Conservation (phyloP, 108 stramenopile species). For the Pseudonitzschia multiseries region DNA sequence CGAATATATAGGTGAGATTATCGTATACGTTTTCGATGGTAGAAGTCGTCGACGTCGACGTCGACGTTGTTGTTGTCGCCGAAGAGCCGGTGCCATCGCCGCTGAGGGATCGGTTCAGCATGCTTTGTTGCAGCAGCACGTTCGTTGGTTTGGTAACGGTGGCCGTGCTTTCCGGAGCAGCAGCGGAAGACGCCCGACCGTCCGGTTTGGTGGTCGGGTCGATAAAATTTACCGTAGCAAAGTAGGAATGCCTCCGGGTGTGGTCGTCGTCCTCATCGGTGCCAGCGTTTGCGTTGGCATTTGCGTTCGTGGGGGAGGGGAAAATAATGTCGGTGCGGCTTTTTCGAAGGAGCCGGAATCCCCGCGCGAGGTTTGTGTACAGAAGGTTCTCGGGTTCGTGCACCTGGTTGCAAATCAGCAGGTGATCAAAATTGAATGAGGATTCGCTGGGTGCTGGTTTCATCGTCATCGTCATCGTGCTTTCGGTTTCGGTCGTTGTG, state of each 20-base stretch:
- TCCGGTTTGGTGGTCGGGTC: slow-evolving; percentile 63
- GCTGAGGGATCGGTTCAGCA: not conserved
- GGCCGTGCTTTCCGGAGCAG: slow-evolving; percentile 5
- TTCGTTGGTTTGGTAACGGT: slow-evolving; percentile 23
- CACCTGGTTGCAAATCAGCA: slow-evolving; percentile 26
- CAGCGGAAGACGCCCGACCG: not conserved
- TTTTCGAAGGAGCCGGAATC: slow-evolving; percentile 21
- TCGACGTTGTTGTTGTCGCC: not conserved
- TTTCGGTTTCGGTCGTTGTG: not conserved
- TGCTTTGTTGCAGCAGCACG: slow-evolving; percentile 20
- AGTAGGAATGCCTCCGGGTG: not conserved
- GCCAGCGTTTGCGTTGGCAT: not conserved
- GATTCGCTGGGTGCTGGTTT: no score
- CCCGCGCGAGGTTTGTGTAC: slow-evolving; percentile 19
- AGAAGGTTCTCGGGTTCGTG: slow-evolving; percentile 22
- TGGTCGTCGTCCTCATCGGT: not conserved
- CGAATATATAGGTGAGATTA: slow-evolving; percentile 47
- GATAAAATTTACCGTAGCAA: slow-evolving; percentile 63
- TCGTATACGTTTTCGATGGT: slow-evolving; percentile 42
- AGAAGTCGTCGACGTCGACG: not conserved
- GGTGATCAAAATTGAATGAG: not conserved
- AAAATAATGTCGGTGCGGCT: slow-evolving; percentile 7
- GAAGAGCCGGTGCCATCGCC: not conserved
- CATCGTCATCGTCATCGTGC: not conserved
- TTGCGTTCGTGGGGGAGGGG: slow-evolving; percentile 6